Evolutionary conservation across 352 stramenopile genomes (phyloP).

Genomic region (Detonula confervacea): DNA sequence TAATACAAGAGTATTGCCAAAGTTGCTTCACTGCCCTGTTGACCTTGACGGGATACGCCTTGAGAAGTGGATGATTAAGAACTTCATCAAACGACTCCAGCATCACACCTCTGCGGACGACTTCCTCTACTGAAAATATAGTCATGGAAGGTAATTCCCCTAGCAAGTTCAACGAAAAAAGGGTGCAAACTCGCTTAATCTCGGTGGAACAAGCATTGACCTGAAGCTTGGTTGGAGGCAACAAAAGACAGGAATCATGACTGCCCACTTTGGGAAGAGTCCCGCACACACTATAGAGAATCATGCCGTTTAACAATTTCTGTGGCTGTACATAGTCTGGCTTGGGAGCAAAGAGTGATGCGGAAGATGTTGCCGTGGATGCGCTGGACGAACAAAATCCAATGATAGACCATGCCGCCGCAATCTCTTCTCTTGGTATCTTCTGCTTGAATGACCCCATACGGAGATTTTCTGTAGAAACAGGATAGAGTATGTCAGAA

Average conservation of each 20-base stretch:
- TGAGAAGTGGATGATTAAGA: slow-evolving; percentile 1
- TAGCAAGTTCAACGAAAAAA: slow-evolving; percentile 35
- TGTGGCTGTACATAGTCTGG: slow-evolving; percentile 24
- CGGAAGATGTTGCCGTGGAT: background rate
- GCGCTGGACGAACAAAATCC: slow-evolving; percentile 28
- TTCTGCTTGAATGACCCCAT: slow-evolving; percentile 29
- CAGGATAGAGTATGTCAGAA: background rate
- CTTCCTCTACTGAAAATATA: slow-evolving; percentile 24
- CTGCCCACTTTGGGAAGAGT: slow-evolving; percentile 25
- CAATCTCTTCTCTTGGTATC: slow-evolving; percentile 52
- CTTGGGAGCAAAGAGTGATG: too few species aligned
- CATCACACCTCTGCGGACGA: slow-evolving; percentile 33
- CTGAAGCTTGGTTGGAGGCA: slow-evolving; percentile 29
- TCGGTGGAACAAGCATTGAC: slow-evolving; percentile 41
- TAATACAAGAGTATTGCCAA: slow-evolving; percentile 33
- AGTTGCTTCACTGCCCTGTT: slow-evolving; percentile 24
- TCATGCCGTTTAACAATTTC: slow-evolving; percentile 17
- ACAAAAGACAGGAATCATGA: too few species aligned
- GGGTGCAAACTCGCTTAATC: slow-evolving; percentile 35
- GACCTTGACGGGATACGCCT: background rate
- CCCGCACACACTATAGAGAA: slow-evolving; percentile 41
- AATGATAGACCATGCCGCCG: slow-evolving; percentile 50
- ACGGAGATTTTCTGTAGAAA: slow-evolving; percentile 12
- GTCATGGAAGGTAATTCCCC: slow-evolving; percentile 18
- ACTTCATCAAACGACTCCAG: slow-evolving; percentile 29